Base-by-base conservation (phyloP, 1,139 yeast species). In the Blastobotrys apis region DNA sequence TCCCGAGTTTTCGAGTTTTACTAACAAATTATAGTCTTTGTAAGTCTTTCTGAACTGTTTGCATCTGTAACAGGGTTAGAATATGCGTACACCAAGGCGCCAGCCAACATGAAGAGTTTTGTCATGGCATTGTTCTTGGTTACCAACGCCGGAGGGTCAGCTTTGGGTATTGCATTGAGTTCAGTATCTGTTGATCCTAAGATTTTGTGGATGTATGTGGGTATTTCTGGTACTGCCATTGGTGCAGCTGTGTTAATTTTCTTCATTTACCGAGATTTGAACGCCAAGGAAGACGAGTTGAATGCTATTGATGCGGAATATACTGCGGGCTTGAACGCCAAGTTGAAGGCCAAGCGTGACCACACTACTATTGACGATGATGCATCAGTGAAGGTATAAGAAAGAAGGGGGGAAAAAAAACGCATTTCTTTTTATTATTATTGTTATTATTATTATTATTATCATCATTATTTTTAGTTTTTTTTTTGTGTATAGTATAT, bases 31-130 rank as follows among this genome's bases (percentile, higher is more conserved):
- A n/a, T n/a, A n/a, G 66, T 77, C 45, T 69, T 80, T 54, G 74
- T 80, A 62, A 84, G 78, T 19, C 60, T 80, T 37, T 74, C 82
- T 9, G 86, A 80, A 64, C 80, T 80, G 47, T 70, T 80, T 52
- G 83, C 84, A 16, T 77, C 82, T 23, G 71, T 80, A 54, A 79
- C 84, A 32, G 85, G 85, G 51, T 71, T 78, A 51, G 83, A 78
- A 64, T 80, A 78, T 54, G 85, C 86, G 16, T 80, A 78, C 68
- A 79, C 84, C 43, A 78, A 79, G 66, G 85, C 86, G 10, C 85
- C 86, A 33, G 67, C 72, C 31, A 65, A 69, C 45, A 80, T 79
- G 85, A 79, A 79, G 62, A 75, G 84, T 9, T 77, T 80, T 61
- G 75, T 80, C 58, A 80, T 79, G 77, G 71, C 84, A 8, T 56